Base-by-base conservation (phyloP, 1,284 basidiomycete genomes). In the Cutaneotrichosporon dermatis region DNA sequence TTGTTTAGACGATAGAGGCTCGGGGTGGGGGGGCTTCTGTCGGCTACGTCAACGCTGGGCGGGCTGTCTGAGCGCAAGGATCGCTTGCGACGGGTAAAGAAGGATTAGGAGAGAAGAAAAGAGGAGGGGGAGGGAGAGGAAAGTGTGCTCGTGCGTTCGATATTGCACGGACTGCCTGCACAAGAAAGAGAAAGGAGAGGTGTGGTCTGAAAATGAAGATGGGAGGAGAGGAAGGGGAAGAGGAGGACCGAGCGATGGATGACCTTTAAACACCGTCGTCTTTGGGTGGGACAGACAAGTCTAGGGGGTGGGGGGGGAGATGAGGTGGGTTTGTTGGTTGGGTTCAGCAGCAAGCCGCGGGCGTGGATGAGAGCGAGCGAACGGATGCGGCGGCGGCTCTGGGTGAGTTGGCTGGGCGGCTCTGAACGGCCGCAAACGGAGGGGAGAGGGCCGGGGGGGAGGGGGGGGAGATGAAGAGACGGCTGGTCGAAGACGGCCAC, bases 41-140 rank as follows among this genome's bases (percentile, higher is more conserved):
- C 13, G 42, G 34, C 44, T 54, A 54, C 53, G 53, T 54, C 53
- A 54, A 54, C 53, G 51, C 11, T 52, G 13, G 13, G 16, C 16
- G 25, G 25, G 25, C 25, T 25, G 25, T 25, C 25, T 25, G 25
- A 25, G 25, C 16, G 39, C 34, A 39, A 40, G 12, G 15, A 39
- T 10, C 7, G 16, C 11, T 51, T 36, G 13, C 16, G 6, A 11
- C 45, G 25, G 15, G 44, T 40, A 35, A 33, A 35, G 33, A n/a
- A 52, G 35, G 33, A 36, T 16, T 36, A 37, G 15, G n/a, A 16
- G 34, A 12, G 35, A 13, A 37, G 33, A 35, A 42, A 12, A 42
- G 39, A 35, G 50, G 34, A 25, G 53, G 43, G 15, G 37, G 36
- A 40, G 16, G 39, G 16, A 13, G 49, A 10, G 8, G 35, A 46